Conservation (phyloP, 805 yeast genomes). For the Priceomyces haplophilus region DNA sequence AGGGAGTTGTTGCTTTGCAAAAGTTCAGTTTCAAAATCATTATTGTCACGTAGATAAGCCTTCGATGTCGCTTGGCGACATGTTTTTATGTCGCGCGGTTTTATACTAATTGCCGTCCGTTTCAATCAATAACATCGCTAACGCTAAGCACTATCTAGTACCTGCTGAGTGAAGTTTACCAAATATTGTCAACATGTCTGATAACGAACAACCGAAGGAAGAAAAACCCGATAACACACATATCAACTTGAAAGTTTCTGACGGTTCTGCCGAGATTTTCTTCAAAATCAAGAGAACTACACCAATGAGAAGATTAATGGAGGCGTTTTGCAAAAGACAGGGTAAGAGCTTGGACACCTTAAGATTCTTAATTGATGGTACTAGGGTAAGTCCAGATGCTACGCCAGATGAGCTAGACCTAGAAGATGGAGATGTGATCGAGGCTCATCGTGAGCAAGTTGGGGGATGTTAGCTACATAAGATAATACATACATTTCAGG, state of each 20-base stretch:
- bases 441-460: constrained; percentile 94
- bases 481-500: constrained; percentile 1
- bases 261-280: constrained; percentile 88
- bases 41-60: neutral
- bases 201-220: constrained; percentile 27
- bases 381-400: constrained; percentile 79
- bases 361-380: constrained; percentile 91
- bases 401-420: constrained; percentile 92
- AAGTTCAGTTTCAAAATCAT: no score
- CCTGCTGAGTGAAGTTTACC: neutral
- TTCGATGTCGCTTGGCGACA: neutral
- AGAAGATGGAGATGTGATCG: constrained; percentile 95
- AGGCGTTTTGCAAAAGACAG: constrained; percentile 96
- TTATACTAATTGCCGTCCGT: constrained; percentile 1
- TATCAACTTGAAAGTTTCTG: constrained; percentile 90
- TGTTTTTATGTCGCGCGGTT: constrained; percentile 1
- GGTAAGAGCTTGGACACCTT: constrained; percentile 81
- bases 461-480: constrained; percentile 45
- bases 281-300: constrained; percentile 94
- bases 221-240: constrained; percentile 63
- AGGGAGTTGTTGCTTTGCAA: no score
- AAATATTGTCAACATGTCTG: constrained; percentile 17
- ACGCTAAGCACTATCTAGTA: neutral
- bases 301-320: constrained; percentile 91
- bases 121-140: constrained; percentile 2